Conservation (phyloP, 2,329 filamentous ascomycete species). For the Aquanectria penicillioides region DNA sequence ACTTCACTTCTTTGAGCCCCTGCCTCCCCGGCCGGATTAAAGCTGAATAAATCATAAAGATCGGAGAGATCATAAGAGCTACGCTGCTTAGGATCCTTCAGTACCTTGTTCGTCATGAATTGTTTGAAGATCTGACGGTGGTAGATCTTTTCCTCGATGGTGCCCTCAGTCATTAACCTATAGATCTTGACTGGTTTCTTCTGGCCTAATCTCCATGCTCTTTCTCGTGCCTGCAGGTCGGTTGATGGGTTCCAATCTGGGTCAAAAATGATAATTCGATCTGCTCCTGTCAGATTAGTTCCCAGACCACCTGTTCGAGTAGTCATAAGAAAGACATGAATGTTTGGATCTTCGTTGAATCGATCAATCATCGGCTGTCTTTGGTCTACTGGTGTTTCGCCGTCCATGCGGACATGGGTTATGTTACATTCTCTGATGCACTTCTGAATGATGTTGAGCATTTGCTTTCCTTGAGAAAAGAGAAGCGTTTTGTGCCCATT, state of each 20-base stretch:
- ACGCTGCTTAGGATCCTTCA: slow-evolving; percentile 92
- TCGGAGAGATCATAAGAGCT: slow-evolving; percentile 91
- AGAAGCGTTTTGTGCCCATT: slow-evolving; percentile 92
- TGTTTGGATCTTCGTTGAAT: slow-evolving; percentile 83
- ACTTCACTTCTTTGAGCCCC: slow-evolving; percentile 83
- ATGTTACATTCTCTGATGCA: slow-evolving; percentile 78
- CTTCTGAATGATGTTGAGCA: slow-evolving; percentile 92
- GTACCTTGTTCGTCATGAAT: slow-evolving; percentile 94
- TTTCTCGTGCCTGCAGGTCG: slow-evolving; percentile 92
- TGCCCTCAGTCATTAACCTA: slow-evolving; percentile 96
- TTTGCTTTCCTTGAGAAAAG: slow-evolving; percentile 92
- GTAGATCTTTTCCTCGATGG: slow-evolving; percentile 99
- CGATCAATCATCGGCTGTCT: slow-evolving; percentile 91
- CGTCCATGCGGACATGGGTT: slow-evolving; percentile 91
- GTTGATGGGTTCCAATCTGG: slow-evolving; percentile 99
- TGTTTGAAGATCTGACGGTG: slow-evolving; percentile 99
- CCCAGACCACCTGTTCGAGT: slow-evolving; percentile 96
- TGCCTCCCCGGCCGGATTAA: slow-evolving; percentile 60
- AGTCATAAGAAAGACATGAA: slow-evolving; percentile 92
- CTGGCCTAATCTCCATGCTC: slow-evolving; percentile 95
- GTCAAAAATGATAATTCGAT: slow-evolving; percentile 97
- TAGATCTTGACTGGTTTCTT: slow-evolving; percentile 96
- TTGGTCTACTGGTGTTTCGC: slow-evolving; percentile 85
- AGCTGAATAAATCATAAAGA: slow-evolving; percentile 89
- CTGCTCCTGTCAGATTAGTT: slow-evolving; percentile 92